Percentiles rank a stretch among this genome's conserved stretches.
Evolutionary conservation across 257 asterid genomes (phyloP).

Genomic region (Solanum ahanhuiri): DNA sequence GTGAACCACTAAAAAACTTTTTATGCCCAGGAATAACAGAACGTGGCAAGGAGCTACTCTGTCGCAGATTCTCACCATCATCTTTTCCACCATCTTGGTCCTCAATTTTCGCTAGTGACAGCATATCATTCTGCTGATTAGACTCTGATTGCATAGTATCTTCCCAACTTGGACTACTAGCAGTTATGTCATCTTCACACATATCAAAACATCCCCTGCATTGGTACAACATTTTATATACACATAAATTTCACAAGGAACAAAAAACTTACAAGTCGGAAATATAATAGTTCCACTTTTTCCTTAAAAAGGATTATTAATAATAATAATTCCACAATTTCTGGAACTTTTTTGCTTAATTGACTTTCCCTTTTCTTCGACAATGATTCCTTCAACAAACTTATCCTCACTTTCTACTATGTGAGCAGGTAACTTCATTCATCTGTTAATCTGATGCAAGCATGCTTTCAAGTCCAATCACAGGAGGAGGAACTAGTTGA

Average conservation of each 20-base stretch:
- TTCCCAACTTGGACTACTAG: slow-evolving; percentile 56
- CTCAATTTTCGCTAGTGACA: slow-evolving; percentile 18
- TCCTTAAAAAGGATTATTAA: not conserved
- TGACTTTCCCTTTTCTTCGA: not conserved
- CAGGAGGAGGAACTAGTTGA: not conserved
- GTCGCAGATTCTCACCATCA: slow-evolving; percentile 33
- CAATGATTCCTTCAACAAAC: not conserved
- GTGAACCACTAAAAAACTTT: slow-evolving; percentile 42
- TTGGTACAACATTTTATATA: slow-evolving; percentile 9
- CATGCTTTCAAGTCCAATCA: not conserved
- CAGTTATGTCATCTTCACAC: slow-evolving; percentile 55
- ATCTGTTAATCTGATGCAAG: not conserved
- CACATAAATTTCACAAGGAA: not conserved
- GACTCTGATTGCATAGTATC: slow-evolving; percentile 45
- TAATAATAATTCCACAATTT: not conserved
- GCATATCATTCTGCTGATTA: slow-evolving; percentile 33
- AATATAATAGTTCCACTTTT: not conserved
- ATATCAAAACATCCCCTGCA: slow-evolving; percentile 94
- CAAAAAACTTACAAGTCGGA: not conserved
- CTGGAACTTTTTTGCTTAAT: not conserved
- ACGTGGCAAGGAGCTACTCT: slow-evolving; percentile 34
- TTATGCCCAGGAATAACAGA: slow-evolving; percentile 33
- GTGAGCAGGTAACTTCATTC: not conserved
- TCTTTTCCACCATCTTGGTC: slow-evolving; percentile 37
- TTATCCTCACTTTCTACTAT: not conserved